Evolutionary conservation across 768 basidiomycete species (phyloP), one percentile per base, ranked within the genome.

Genomic region (Auricularia heimuer): DNA sequence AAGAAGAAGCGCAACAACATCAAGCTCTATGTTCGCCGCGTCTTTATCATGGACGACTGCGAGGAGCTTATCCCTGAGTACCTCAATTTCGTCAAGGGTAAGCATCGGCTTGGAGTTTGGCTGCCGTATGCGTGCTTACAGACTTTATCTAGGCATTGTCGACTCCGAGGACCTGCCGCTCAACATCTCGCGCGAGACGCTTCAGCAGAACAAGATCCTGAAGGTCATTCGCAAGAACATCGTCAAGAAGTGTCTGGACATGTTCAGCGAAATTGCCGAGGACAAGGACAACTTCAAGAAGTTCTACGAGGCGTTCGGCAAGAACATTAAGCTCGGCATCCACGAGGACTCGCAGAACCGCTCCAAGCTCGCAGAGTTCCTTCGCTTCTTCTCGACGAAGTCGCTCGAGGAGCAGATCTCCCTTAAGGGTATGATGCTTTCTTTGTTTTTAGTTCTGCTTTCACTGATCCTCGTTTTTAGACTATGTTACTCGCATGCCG

Each of bases 1-100:
- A 98, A 99, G 90, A 98, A 98, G 91, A 98, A 98, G 87, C 92
- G 96, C 73, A 98, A 98, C 86, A 98, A 98, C 90, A 98, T 99
- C 85, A 99, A 99, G 82, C 94, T 99, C 76, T 99, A 98, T 76
- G 97, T 99, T 71, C 93, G 97, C 82, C 94, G 97, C 65, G 96
- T 98, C 73, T 98, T 99, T 85, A 98, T 99, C 85, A 98, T 97
- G 93, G 97, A 99, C 79, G 95, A 97, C 78, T 98, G 96, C 77
- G 96, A 98, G 82, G 97, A 99, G 74, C 82, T 97, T 75, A 98
- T 96, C 74, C 96, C 96, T 70, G 96, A 98, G 77, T 98, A 98
- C 84, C 92, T 98, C 78, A 98, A 98, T 85, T 98, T 98, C 77
- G 87, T 98, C 81, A 97, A 97, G 86, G 94, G 94, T 68, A 35